Evolutionary conservation across 2,329 filamentous ascomycete genomes (phyloP), one percentile per base, ranked within the genome.

Genomic region (Colletotrichum navitas): DNA sequence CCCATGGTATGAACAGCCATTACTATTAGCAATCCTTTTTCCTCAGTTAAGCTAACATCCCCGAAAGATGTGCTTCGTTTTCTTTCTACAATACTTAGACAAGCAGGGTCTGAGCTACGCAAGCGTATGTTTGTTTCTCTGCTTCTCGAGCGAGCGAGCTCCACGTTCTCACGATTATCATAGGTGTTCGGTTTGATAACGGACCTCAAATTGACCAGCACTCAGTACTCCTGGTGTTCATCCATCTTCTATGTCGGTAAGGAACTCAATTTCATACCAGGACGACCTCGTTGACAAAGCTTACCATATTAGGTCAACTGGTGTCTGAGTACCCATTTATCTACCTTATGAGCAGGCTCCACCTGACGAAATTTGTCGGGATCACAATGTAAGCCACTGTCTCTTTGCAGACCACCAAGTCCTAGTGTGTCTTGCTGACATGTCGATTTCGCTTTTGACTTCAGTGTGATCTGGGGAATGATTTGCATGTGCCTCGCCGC

Each of bases 31-130:
- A 68, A 74, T 29, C 11, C 6, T 26, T 8, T 14, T 6, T 34
- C 3, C 26, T n/a, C 18, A 29, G 12, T 5, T n/a, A 2, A 26
- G 24, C 66, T 71, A 32, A 73, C 43, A 39, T 2, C 10, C 3
- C 10, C 21, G 32, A 7, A 60, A 81, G 78, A 81, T 85, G 79
- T 84, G 83, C 73, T 77, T 80, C 43, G 78, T 83, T 34, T 84
- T 83, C 68, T 81, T 85, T 55, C 76, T 84, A 6, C 81, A 85
- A 59, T 85, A 85, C 58, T 76, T 85, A 11, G 82, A 87, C 77
- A 87, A 84, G 76, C 85, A 87, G 61, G 84, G 81, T 67, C 78
- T 88, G 1, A 84, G 81, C 73, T 88, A 87, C 75, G 85, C 85
- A 1, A 79, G 74, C 29, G 74, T 76, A 24, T 26, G 74, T 66